Evolutionary conservation across 805 yeast species (phyloP).

Genomic region (Sugiyamaella chiloensis): DNA sequence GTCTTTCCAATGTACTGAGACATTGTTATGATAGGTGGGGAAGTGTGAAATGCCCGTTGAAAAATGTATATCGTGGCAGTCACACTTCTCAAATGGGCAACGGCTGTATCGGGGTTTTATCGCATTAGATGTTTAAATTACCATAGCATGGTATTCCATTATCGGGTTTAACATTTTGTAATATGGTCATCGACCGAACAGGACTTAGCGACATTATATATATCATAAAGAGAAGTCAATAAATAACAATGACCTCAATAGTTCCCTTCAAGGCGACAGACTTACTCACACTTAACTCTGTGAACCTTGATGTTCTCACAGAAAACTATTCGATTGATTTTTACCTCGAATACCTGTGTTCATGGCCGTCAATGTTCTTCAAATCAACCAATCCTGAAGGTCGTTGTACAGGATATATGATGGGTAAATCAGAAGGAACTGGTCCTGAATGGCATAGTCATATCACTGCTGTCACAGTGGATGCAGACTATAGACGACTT

Average conservation of each 20-base stretch:
- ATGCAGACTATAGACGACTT: slow-evolving; percentile 74
- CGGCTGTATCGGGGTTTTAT: background rate
- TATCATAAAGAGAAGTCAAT: background rate
- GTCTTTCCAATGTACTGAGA: slow-evolving; percentile 91
- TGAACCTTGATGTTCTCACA: slow-evolving; percentile 84
- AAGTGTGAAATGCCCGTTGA: background rate
- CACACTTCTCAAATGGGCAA: slow-evolving; percentile 4
- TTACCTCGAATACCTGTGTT: slow-evolving; percentile 74
- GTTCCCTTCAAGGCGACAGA: slow-evolving; percentile 88
- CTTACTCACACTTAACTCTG: slow-evolving; percentile 63
- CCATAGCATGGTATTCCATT: background rate
- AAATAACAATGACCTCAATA: slow-evolving; percentile 69
- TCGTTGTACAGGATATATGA: slow-evolving; percentile 53
- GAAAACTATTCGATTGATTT: slow-evolving; percentile 86
- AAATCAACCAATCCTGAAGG: slow-evolving; percentile 47
- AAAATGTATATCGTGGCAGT: slow-evolving; percentile 2
- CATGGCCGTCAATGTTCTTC: slow-evolving; percentile 90
- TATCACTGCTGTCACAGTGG: slow-evolving; percentile 91
- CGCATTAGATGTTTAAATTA: background rate
- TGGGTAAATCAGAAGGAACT: slow-evolving; percentile 94
- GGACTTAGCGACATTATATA: background rate
- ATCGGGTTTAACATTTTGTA: background rate
- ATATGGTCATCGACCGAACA: too few species aligned
- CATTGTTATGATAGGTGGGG: slow-evolving; percentile 45
- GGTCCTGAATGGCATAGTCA: slow-evolving; percentile 92